Evolutionary conservation across 331 rosid species (phyloP).

Genomic region (Pyrus hybrid): DNA sequence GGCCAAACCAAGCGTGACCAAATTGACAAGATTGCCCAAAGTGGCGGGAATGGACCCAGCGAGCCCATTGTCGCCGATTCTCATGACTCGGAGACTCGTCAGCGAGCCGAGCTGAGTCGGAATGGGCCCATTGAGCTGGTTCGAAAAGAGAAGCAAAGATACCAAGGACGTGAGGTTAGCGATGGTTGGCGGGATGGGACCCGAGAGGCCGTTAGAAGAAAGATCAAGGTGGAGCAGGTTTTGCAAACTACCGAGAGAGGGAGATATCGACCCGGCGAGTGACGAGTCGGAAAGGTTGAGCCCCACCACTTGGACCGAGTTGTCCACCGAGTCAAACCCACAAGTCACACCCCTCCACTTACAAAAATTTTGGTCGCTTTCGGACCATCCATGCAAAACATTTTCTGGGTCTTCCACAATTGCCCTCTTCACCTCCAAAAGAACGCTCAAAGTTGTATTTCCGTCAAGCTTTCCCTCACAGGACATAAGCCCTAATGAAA

Average conservation of each 20-base stretch:
- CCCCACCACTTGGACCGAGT: conserved; percentile 41
- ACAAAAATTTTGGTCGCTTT: conserved; percentile 46
- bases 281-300: conserved; percentile 78
- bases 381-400: conserved; percentile 65
- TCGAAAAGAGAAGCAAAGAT: conserved; percentile 60
- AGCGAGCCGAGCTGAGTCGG: conserved; percentile 62
- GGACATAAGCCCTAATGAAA: conserved; percentile 12
- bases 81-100: conserved; percentile 52
- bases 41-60: conserved; percentile 60
- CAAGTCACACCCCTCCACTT: conserved; percentile 72
- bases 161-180: conserved; percentile 54
- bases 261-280: conserved; percentile 62
- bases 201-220: conserved; percentile 60
- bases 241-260: conserved; percentile 43
- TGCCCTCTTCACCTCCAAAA: conserved; percentile 65
- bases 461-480: conserved; percentile 26
- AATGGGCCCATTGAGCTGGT: conserved; percentile 56
- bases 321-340: conserved; percentile 30
- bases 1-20: conserved; percentile 57
- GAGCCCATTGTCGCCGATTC: conserved; percentile 73
- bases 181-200: conserved; percentile 68
- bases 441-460: conserved; percentile 35
- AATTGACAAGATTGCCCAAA: conserved; percentile 44
- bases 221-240: conserved; percentile 69
- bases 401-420: conserved; percentile 49